Percentiles rank a stretch among this genome's conserved stretches.
phyloP scores from a whole-genome alignment of 2,329 filamentous ascomycete genomes.

The Rutstroemia sp. region DNA sequence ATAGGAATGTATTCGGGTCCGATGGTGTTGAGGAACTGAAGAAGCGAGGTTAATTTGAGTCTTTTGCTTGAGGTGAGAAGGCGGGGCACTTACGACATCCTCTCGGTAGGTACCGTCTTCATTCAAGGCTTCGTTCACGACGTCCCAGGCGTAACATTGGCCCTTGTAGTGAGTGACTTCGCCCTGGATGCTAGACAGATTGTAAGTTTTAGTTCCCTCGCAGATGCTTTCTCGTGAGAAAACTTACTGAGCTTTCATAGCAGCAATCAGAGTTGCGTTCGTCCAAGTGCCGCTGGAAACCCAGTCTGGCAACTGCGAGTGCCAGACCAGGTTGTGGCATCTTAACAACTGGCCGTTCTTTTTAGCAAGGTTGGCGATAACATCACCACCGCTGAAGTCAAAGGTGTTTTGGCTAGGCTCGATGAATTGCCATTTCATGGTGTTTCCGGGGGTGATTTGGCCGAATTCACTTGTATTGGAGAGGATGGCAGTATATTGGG shows the following conservation, averaged over 20 bases:
- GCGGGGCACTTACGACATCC: conserved; percentile 38
- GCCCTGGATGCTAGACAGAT: conserved; percentile 38
- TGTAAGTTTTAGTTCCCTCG: neutral
- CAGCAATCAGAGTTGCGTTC: conserved; percentile 45
- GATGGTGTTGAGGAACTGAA: conserved; percentile 24
- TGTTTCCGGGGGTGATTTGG: conserved; percentile 57
- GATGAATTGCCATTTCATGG: conserved; percentile 55
- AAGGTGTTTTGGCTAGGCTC: conserved; percentile 52
- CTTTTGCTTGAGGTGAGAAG: conserved; percentile 17
- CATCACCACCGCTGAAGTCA: conserved; percentile 51
- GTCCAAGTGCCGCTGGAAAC: conserved; percentile 46
- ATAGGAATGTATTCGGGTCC: conserved; percentile 44
- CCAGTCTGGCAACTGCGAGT: conserved; percentile 47
- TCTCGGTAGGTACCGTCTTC: conserved; percentile 49
- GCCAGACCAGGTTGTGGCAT: conserved; percentile 52
- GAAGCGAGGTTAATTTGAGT: neutral
- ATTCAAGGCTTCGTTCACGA: conserved; percentile 57
- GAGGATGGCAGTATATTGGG: conserved; percentile 47
- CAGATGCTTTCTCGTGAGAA: too few relatives aligned
- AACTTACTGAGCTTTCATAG: conserved; percentile 45
- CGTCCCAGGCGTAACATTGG: conserved; percentile 57
- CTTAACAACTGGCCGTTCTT: conserved; percentile 46
- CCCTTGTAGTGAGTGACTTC: conserved; percentile 53
- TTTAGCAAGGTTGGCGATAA: conserved; percentile 40
- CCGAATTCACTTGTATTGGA: conserved; percentile 52